phyloP scores from a whole-genome alignment of 1,284 basidiomycete species.

The Apiotrichum mycotoxinovorans region DNA sequence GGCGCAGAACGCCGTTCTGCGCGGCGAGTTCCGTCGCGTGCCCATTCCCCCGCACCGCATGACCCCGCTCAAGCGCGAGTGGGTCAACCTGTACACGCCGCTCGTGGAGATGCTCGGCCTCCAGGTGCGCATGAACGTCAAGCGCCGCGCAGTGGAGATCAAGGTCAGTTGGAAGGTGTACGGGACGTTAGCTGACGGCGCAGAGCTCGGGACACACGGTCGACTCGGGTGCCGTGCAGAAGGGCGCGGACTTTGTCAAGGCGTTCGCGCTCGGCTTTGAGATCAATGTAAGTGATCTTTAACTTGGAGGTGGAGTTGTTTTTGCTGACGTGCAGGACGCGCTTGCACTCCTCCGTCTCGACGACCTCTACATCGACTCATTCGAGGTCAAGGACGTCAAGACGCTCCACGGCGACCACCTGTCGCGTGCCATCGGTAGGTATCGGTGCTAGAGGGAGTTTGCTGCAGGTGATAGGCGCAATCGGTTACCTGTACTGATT shows the following conservation, averaged over 20 bases:
- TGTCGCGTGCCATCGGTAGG: conserved; percentile 88
- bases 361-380: conserved; percentile 95
- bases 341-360: conserved; percentile 87
- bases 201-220: conserved; percentile 94
- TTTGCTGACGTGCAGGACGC: conserved; percentile 69
- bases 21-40: conserved; percentile 76
- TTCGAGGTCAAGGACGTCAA: conserved; percentile 99
- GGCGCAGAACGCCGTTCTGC: conserved; percentile 46
- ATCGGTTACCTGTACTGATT: background rate
- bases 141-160: conserved; percentile 82
- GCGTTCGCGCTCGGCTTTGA: conserved; percentile 93
- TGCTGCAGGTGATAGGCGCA: too few relatives aligned
- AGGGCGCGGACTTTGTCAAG: conserved; percentile 97
- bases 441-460: background rate
- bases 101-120: conserved; percentile 90
- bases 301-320: background rate
- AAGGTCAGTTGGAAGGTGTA: conserved; percentile 57
- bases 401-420: conserved; percentile 92
- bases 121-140: conserved; percentile 95
- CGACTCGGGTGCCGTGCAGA: conserved; percentile 85
- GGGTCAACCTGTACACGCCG: conserved; percentile 95
- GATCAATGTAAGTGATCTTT: conserved; percentile 66
- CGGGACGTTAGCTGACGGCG: background rate
- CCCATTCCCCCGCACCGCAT: conserved; percentile 94
- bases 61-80: conserved; percentile 95